Percentiles rank a stretch among this genome's conserved stretches.
Evolutionary conservation across 495 filamentous ascomycete genomes (phyloP).

Genomic region (Hypoxylon fragiforme): DNA sequence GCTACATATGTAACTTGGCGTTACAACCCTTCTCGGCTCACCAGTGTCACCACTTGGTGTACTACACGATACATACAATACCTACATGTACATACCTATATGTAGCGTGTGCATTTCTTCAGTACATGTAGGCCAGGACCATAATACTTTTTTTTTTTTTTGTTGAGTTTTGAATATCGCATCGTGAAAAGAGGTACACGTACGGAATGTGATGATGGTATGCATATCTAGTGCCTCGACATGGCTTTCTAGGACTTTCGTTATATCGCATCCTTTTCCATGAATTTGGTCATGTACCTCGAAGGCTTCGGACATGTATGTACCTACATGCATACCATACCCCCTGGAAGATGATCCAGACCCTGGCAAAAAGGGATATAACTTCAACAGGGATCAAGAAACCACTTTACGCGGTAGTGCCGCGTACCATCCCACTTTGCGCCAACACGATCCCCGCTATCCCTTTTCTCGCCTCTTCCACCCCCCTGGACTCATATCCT

Average conservation of each 20-base stretch:
- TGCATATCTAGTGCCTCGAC: slow-evolving; percentile 8
- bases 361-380: slow-evolving; percentile 5
- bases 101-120: slow-evolving; percentile 22
- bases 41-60: too few relatives aligned
- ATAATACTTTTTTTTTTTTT: slow-evolving; percentile 2
- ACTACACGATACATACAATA: too few relatives aligned
- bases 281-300: background rate
- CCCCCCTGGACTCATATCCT: slow-evolving; percentile 15
- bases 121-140: background rate
- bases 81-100: too few relatives aligned
- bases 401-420: slow-evolving; percentile 43
- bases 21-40: background rate
- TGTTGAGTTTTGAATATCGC: slow-evolving; percentile 8
- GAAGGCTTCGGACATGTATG: background rate
- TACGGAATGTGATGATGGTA: too few relatives aligned
- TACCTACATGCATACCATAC: background rate
- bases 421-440: slow-evolving; percentile 40
- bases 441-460: slow-evolving; percentile 25
- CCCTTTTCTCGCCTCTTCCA: slow-evolving; percentile 24
- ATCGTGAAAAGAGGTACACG: slow-evolving; percentile 11
- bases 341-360: slow-evolving; percentile 9
- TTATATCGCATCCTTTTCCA: background rate
- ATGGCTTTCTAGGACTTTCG: background rate
- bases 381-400: slow-evolving; percentile 30
- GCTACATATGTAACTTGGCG: slow-evolving; percentile 20